A percentile compares a stretch with the other conserved stretches of the same genome.
Evolutionary conservation across 2,329 filamentous ascomycete genomes (phyloP).

Genomic region (Cercospora zeae-maydis): DNA sequence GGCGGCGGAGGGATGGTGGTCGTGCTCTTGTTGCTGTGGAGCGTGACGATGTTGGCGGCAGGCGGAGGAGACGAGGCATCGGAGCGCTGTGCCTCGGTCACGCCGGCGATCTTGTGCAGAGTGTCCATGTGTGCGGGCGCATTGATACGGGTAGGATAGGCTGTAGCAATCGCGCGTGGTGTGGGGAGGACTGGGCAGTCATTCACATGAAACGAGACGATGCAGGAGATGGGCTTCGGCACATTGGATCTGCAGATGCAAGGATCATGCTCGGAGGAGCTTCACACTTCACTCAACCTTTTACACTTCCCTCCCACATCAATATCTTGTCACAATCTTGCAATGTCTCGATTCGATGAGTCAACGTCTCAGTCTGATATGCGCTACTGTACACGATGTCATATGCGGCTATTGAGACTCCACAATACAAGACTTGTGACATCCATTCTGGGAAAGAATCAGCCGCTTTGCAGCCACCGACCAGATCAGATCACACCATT

Average conservation of each 20-base stretch:
- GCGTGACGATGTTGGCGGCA: slow-evolving; percentile 11
- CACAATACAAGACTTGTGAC: not conserved
- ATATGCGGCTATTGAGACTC: not conserved
- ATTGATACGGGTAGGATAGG: slow-evolving; percentile 2
- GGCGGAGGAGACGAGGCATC: slow-evolving; percentile 23
- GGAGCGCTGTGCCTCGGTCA: slow-evolving; percentile 29
- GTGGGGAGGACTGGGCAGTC: not conserved
- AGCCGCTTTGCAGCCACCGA: not conserved
- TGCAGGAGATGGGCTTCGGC: not conserved
- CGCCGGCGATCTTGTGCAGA: slow-evolving; percentile 36
- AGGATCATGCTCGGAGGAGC: not conserved
- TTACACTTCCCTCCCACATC: not conserved
- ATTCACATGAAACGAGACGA: not conserved
- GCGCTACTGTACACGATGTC: not conserved
- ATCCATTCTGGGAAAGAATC: not conserved
- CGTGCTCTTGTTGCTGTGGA: slow-evolving; percentile 15
- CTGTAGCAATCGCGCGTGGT: slow-evolving; percentile 7
- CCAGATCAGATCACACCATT: not conserved
- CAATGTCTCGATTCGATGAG: not conserved
- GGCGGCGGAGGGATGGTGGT: slow-evolving; percentile 20
- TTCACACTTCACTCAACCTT: not conserved
- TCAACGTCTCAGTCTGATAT: not conserved
- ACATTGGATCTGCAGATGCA: not conserved
- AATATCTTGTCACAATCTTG: no score
- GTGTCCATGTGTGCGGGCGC: slow-evolving; percentile 30